A percentile compares a stretch with the other conserved stretches of the same genome.
Conservation (phyloP, 352 stramenopile genomes). For the Hyaloperonospora arabidopsidis region DNA sequence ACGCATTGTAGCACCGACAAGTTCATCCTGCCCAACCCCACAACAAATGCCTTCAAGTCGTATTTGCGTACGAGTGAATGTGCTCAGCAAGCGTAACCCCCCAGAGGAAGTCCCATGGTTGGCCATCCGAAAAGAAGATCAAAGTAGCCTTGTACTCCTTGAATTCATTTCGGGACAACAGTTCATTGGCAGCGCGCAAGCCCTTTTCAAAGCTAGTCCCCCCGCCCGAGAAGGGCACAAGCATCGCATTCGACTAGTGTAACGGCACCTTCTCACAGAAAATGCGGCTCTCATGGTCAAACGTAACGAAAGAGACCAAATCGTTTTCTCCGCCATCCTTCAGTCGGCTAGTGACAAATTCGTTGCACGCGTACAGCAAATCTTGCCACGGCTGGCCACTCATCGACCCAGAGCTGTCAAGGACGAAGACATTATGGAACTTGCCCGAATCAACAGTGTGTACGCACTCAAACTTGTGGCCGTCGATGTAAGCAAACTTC, state of each 20-base stretch:
- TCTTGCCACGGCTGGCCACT: constrained; percentile 23
- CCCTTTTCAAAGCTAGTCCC: constrained; percentile 34
- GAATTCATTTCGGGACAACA: constrained; percentile 53
- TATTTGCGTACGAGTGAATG: constrained; percentile 50
- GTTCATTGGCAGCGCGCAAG: constrained; percentile 38
- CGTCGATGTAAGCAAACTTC: constrained; percentile 17
- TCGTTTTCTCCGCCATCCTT: constrained; percentile 19
- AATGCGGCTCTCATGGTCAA: constrained; percentile 15
- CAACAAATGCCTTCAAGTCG: constrained; percentile 43
- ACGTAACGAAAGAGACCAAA: constrained; percentile 34
- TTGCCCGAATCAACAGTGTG: constrained; percentile 20
- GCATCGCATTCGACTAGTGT: neutral
- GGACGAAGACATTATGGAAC: constrained; percentile 36
- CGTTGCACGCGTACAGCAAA: constrained; percentile 18
- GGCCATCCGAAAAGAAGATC: constrained; percentile 40
- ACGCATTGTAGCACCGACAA: constrained; percentile 40
- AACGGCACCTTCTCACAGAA: constrained; percentile 18
- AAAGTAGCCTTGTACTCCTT: constrained; percentile 36
- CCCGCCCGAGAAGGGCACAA: constrained; percentile 28
- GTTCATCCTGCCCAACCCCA: constrained; percentile 58
- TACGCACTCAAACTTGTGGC: constrained; percentile 33
- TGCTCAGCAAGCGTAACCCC: constrained; percentile 36
- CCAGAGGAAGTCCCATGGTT: constrained; percentile 24
- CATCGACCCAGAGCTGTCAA: constrained; percentile 39
- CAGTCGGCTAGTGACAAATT: constrained; percentile 22